Evolutionary conservation across 495 filamentous ascomycete species (phyloP).

Genomic region (Darksidea phi): DNA sequence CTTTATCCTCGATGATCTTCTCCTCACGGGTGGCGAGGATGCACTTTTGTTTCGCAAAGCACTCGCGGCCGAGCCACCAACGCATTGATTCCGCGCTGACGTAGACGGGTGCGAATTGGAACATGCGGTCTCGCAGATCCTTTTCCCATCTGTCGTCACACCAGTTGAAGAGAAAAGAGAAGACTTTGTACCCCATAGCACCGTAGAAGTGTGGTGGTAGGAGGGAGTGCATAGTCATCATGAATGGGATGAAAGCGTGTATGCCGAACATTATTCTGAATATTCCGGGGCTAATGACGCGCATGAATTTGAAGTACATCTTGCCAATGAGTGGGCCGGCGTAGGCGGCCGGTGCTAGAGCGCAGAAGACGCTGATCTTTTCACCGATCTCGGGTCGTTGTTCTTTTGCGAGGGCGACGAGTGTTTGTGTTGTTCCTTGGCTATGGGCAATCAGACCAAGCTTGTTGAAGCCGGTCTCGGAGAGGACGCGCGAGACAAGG

Average conservation of each 20-base stretch:
- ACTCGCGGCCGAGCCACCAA: conserved; percentile 92
- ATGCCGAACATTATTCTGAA: conserved; percentile 89
- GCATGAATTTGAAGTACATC: conserved; percentile 92
- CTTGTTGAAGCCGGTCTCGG: conserved; percentile 79
- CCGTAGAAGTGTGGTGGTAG: conserved; percentile 71
- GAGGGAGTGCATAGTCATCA: conserved; percentile 77
- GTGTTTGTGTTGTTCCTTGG: conserved; percentile 87
- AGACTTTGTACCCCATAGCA: conserved; percentile 84
- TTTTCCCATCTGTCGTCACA: conserved; percentile 83
- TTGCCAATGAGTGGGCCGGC: conserved; percentile 83
- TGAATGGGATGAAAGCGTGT: conserved; percentile 91
- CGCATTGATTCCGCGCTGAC: conserved; percentile 88
- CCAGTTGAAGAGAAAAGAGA: conserved; percentile 90
- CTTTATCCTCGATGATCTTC: conserved; percentile 57
- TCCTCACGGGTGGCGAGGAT: conserved; percentile 79
- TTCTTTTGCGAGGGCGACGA: conserved; percentile 87
- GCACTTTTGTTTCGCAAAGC: conserved; percentile 88
- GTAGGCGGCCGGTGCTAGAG: conserved; percentile 87
- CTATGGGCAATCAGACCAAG: conserved; percentile 83
- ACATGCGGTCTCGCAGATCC: conserved; percentile 75
- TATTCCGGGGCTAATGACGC: conserved; percentile 66
- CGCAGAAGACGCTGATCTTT: conserved; percentile 87
- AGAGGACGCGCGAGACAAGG: conserved; percentile 77
- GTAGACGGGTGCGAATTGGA: conserved; percentile 89
- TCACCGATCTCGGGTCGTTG: conserved; percentile 86